phyloP scores from a whole-genome alignment of 2,329 filamentous ascomycete species.

The Trichoderma koningii region DNA sequence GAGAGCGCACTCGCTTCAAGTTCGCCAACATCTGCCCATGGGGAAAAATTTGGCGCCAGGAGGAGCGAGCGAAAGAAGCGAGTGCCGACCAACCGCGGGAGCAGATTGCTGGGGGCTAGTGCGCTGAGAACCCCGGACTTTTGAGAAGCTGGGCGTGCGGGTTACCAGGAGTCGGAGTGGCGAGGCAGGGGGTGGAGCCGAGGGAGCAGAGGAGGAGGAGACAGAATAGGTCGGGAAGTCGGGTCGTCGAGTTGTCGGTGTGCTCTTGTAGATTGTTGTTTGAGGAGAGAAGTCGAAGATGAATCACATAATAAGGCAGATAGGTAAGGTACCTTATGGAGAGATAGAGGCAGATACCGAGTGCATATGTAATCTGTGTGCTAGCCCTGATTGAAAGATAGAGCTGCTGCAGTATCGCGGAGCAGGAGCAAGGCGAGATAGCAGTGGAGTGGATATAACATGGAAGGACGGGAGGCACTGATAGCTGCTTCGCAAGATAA shows the following conservation, averaged over 20 bases:
- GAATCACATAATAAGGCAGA: not conserved
- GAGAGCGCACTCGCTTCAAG: too few relatives aligned
- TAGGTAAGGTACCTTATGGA: too few relatives aligned
- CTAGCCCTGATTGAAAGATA: too few relatives aligned
- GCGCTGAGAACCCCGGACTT: conserved; percentile 11
- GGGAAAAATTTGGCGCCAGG: conserved; percentile 4
- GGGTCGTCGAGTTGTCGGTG: not conserved
- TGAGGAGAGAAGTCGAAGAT: not conserved
- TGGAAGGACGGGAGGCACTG: too few relatives aligned
- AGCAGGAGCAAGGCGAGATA: conserved; percentile 1
- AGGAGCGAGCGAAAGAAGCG: not conserved
- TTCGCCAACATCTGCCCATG: conserved; percentile 7
- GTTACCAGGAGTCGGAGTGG: not conserved
- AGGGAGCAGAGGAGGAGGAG: too few relatives aligned
- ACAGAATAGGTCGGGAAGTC: not conserved
- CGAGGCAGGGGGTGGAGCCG: not conserved
- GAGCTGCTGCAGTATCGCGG: not conserved
- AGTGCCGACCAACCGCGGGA: conserved; percentile 16
- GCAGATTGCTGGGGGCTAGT: conserved; percentile 8
- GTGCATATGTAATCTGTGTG: not conserved
- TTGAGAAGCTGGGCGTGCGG: not conserved
- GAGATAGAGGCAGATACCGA: not conserved
- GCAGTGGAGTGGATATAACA: too few relatives aligned
- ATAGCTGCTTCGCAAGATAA: conserved; percentile 6
- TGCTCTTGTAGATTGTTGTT: not conserved